These are phyloP conservation scores for Nemania diffusa DNA, from an alignment of 2,329 filamentous ascomycete genomes.

Conservation along the genomic window DNA sequence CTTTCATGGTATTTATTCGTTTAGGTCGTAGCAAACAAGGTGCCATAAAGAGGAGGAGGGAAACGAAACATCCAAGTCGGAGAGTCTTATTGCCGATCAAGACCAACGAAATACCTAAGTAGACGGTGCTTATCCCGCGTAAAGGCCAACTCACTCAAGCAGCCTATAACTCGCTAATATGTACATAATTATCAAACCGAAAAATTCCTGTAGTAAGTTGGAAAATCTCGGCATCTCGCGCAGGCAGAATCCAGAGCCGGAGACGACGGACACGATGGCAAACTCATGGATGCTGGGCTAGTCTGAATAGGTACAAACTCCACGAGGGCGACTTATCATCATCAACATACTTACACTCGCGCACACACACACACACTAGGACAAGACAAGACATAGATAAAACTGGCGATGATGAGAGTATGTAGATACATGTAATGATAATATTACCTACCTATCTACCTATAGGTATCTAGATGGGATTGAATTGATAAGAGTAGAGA, in stretches of 20 bases:
- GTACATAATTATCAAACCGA: not conserved
- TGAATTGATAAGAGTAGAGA: not conserved
- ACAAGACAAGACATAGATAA: slow-evolving; percentile 2
- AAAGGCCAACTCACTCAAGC: slow-evolving; percentile 1
- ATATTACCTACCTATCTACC: not conserved
- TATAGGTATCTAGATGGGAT: not conserved
- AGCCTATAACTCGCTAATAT: not conserved
- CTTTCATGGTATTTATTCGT: slow-evolving; percentile 8
- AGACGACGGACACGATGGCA: slow-evolving; percentile 13
- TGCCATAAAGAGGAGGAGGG: not conserved
- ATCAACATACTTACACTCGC: not conserved
- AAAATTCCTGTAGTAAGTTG: not conserved
- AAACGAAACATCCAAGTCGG: slow-evolving; percentile 17
- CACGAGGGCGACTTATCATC: slow-evolving; percentile 8
- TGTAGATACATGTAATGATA: too few species aligned
- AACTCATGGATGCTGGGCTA: slow-evolving; percentile 7
- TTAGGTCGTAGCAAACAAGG: not conserved
- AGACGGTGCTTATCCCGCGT: slow-evolving; percentile 18
- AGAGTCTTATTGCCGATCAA: slow-evolving; percentile 27
- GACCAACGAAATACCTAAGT: slow-evolving; percentile 7
- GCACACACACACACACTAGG: not conserved
- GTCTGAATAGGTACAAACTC: slow-evolving; percentile 6
- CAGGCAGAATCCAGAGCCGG: slow-evolving; percentile 7
- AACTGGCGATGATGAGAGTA: not conserved
- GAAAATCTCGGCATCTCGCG: slow-evolving; percentile 17